phyloP scores from a whole-genome alignment of 805 yeast species.

The Priceomyces medius region DNA sequence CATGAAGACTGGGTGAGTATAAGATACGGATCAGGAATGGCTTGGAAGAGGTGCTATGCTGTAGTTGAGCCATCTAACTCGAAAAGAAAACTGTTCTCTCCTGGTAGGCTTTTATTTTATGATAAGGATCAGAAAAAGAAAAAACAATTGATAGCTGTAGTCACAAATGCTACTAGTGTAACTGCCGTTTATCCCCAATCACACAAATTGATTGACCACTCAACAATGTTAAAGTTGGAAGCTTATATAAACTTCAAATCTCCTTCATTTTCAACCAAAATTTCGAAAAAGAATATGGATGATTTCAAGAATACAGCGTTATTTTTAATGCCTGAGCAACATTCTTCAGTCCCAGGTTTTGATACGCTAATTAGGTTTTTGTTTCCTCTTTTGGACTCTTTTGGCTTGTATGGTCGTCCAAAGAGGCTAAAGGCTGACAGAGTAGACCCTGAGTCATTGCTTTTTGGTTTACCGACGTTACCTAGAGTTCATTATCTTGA shows the following conservation, averaged over 20 bases:
- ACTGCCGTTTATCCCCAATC: slow-evolving; percentile 93
- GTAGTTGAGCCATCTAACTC: slow-evolving; percentile 72
- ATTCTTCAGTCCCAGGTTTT: slow-evolving; percentile 47
- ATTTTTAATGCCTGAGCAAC: slow-evolving; percentile 46
- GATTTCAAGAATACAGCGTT: slow-evolving; percentile 42
- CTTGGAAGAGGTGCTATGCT: slow-evolving; percentile 93
- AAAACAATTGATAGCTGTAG: slow-evolving; percentile 72
- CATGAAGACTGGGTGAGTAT: slow-evolving; percentile 96
- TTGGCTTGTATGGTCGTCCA: slow-evolving; percentile 48
- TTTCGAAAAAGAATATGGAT: slow-evolving; percentile 26
- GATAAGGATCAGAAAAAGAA: slow-evolving; percentile 79
- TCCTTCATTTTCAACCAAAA: slow-evolving; percentile 34
- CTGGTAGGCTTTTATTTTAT: slow-evolving; percentile 76
- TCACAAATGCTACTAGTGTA: slow-evolving; percentile 65
- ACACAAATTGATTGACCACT: slow-evolving; percentile 73
- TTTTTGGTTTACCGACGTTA: slow-evolving; percentile 46
- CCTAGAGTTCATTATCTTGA: slow-evolving; percentile 45
- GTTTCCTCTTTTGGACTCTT: slow-evolving; percentile 40
- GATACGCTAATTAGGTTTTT: slow-evolving; percentile 47
- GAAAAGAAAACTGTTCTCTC: slow-evolving; percentile 45
- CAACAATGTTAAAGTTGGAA: slow-evolving; percentile 86
- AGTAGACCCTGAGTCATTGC: slow-evolving; percentile 38
- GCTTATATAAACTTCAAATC: slow-evolving; percentile 67
- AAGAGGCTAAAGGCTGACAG: slow-evolving; percentile 43
- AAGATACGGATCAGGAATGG: slow-evolving; percentile 95